Base-by-base conservation (phyloP, 1,284 basidiomycete genomes). In the Wallemia hederae region DNA sequence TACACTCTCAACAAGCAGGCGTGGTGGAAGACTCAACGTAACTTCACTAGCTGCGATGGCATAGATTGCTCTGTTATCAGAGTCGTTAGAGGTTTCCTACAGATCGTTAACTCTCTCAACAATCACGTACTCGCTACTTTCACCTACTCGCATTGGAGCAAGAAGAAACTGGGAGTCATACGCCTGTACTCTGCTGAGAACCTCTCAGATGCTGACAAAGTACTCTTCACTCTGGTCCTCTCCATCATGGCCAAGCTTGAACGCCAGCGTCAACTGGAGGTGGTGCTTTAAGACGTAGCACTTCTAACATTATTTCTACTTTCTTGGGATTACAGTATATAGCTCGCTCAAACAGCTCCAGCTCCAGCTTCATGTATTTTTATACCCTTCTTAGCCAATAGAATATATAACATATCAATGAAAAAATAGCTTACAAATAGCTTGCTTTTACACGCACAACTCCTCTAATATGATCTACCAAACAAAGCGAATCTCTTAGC, bases 401-500 rank as follows among this genome's bases (percentile, higher is more conserved):
- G 31, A 33, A 33, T 33, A 33, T 33, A 33, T 33, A n/a, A n/a
- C n/a, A n/a, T n/a, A n/a, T n/a, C n/a, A n/a, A n/a, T n/a, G n/a
- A n/a, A n/a, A n/a, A n/a, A n/a, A n/a, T n/a, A n/a, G n/a, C n/a
- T n/a, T n/a, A n/a, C n/a, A n/a, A n/a, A n/a, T n/a, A n/a, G n/a
- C n/a, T n/a, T n/a, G n/a, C n/a, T n/a, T n/a, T n/a, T n/a, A n/a
- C n/a, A n/a, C n/a, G n/a, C n/a, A n/a, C n/a, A n/a, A n/a, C n/a
- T n/a, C n/a, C n/a, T 49, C 39, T 49, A 49, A 49, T 49, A 49
- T n/a, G 39, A 49, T 49, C 39, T 49, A 49, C 39, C 39, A 22
- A 49, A 49, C n/a, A 49, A 49, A 15, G 39, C 56, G 24, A 27
- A 94, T 67, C 82, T 77, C 74, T 90, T 91, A 61, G 90, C 85